Percentiles rank a stretch among this genome's conserved stretches.
These are phyloP conservation scores for Xenoacremonium recifei DNA, from an alignment of 2,329 filamentous ascomycete species.

Conservation along the genomic window DNA sequence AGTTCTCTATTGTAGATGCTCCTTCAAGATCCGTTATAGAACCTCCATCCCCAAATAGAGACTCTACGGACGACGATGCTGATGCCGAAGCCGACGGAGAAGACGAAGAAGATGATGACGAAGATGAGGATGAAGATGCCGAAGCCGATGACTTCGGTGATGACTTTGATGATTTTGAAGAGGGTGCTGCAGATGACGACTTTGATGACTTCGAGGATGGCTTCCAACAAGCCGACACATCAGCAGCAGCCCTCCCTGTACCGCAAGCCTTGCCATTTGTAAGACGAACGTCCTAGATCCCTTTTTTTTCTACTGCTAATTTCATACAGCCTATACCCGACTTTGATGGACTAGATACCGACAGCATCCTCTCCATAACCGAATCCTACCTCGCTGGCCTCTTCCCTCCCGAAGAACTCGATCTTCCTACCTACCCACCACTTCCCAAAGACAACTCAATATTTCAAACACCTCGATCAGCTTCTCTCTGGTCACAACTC, in stretches of 20 bases:
- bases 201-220: constrained; percentile 73
- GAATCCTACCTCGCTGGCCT: constrained; percentile 66
- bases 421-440: constrained; percentile 49
- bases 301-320: no score
- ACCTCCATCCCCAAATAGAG: constrained; percentile 24
- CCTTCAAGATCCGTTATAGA: constrained; percentile 26
- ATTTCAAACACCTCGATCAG: constrained; percentile 81
- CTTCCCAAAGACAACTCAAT: constrained; percentile 59
- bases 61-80: constrained; percentile 14
- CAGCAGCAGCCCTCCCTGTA: constrained; percentile 28
- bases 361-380: constrained; percentile 60
- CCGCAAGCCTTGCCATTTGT: constrained; percentile 46
- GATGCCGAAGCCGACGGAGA: constrained; percentile 22
- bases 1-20: constrained; percentile 23
- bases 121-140: constrained; percentile 31
- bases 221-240: constrained; percentile 57
- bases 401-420: constrained; percentile 59
- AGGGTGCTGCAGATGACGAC: constrained; percentile 53
- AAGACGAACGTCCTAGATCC: no score
- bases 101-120: constrained; percentile 27
- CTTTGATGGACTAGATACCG: constrained; percentile 59
- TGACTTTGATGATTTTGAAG: constrained; percentile 63
- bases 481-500: constrained; percentile 93
- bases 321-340: constrained; percentile 62
- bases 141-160: constrained; percentile 53